These are phyloP conservation scores for Yamadazyma triangularis DNA, from an alignment of 1,139 yeast species.

Conservation along the genomic window DNA sequence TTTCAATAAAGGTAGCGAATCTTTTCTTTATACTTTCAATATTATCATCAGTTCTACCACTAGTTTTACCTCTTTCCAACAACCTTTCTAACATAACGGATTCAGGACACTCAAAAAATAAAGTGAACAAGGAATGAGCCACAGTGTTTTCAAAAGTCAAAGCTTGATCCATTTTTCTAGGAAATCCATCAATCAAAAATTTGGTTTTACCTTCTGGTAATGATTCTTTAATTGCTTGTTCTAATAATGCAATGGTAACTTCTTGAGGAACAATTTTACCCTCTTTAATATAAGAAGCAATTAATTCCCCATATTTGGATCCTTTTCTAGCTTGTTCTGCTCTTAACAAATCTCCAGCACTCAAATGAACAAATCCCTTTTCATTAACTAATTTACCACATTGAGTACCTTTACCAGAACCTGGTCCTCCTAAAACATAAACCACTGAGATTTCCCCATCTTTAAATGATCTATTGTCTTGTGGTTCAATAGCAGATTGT, in stretches of 20 bases:
- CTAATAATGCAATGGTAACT: conserved; percentile 78
- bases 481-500: conserved; percentile 43
- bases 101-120: conserved; percentile 95
- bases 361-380: conserved; percentile 78
- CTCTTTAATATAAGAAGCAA: conserved; percentile 77
- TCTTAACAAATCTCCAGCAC: conserved; percentile 92
- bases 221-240: conserved; percentile 68
- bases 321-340: conserved; percentile 86
- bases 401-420: conserved; percentile 97
- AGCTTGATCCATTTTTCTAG: conserved; percentile 98
- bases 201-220: conserved; percentile 45
- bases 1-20: conserved; percentile 78
- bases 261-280: conserved; percentile 96
- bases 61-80: conserved; percentile 87
- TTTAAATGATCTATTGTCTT: conserved; percentile 42
- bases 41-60: conserved; percentile 93
- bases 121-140: conserved; percentile 70
- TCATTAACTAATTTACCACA: conserved; percentile 80
- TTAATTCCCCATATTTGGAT: conserved; percentile 80
- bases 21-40: conserved; percentile 86
- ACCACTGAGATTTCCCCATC: conserved; percentile 70
- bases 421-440: conserved; percentile 88
- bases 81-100: conserved; percentile 79
- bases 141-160: conserved; percentile 79
- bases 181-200: conserved; percentile 93